Conservation (phyloP, 2,329 filamentous ascomycete genomes). For the Calonectria pauciramosa region DNA sequence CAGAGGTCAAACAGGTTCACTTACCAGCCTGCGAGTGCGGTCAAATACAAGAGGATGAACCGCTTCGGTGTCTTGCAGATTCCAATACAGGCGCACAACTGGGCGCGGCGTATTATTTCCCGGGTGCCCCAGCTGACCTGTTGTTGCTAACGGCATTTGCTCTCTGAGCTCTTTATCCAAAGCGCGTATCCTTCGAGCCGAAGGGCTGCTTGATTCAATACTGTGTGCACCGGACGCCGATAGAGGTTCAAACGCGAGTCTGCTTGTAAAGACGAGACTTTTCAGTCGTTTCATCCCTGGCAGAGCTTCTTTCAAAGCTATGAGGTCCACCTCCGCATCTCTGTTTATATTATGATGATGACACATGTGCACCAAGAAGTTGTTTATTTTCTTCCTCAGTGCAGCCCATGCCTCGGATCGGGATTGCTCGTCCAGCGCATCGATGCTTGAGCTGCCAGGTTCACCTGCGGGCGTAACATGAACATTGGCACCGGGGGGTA, state of each 20-base stretch:
- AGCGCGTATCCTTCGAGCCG: background rate
- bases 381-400: background rate
- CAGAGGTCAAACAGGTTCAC: background rate
- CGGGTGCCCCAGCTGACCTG: background rate
- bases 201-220: constrained; percentile 3
- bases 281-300: background rate
- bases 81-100: background rate
- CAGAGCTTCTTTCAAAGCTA: background rate
- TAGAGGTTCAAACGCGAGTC: constrained; percentile 4
- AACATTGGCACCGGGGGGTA: background rate
- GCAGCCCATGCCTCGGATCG: background rate
- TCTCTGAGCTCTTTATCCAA: background rate
- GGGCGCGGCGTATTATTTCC: background rate
- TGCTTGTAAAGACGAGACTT: constrained; percentile 4
- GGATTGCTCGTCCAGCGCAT: background rate
- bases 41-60: background rate
- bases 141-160: constrained; percentile 1
- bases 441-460: background rate
- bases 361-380: background rate
- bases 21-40: background rate
- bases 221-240: constrained; percentile 7
- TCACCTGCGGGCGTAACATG: background rate
- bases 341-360: background rate
- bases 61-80: background rate
- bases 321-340: background rate